Evolutionary conservation across 2,329 filamentous ascomycete genomes (phyloP).

Genomic region (Exophiala xenobiotica): DNA sequence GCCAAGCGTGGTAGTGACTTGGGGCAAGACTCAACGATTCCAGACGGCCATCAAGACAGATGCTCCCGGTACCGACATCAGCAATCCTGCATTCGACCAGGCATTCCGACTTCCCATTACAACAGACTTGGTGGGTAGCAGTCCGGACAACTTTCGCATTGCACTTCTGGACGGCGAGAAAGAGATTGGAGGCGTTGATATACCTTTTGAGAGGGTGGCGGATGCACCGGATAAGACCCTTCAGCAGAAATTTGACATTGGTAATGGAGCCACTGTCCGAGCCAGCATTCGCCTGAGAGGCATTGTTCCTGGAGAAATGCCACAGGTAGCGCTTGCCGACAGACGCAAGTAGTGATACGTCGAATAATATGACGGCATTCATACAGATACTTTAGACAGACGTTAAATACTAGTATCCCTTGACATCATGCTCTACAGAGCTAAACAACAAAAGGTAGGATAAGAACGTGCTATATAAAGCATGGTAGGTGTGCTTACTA

Average conservation of each 20-base stretch:
- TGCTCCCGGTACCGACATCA: constrained; percentile 26
- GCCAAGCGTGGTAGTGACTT: constrained; percentile 25
- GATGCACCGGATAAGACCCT: constrained; percentile 19
- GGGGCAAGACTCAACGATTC: constrained; percentile 24
- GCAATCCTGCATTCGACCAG: constrained; percentile 26
- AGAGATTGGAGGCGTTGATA: constrained; percentile 23
- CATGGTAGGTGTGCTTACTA: too few species aligned
- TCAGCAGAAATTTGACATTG: constrained; percentile 26
- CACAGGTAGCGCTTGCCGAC: constrained; percentile 16
- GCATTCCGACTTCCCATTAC: constrained; percentile 25
- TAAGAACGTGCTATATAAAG: too few species aligned
- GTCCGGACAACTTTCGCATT: constrained; percentile 24
- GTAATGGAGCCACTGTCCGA: constrained; percentile 22
- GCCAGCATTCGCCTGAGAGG: constrained; percentile 25
- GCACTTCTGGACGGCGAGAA: constrained; percentile 25
- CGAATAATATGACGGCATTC: too few species aligned
- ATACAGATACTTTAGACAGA: too few species aligned
- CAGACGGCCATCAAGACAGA: constrained; percentile 26
- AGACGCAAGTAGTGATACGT: constrained; percentile 18
- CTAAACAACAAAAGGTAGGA: too few species aligned
- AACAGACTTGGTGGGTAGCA: constrained; percentile 23
- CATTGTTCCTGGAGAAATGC: constrained; percentile 20
- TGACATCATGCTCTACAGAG: too few species aligned
- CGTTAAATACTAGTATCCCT: too few species aligned
- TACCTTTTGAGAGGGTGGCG: constrained; percentile 22